Evolutionary conservation across 805 yeast genomes (phyloP), one percentile per base, ranked within the genome.

Genomic region (Candida endomychidarum): DNA sequence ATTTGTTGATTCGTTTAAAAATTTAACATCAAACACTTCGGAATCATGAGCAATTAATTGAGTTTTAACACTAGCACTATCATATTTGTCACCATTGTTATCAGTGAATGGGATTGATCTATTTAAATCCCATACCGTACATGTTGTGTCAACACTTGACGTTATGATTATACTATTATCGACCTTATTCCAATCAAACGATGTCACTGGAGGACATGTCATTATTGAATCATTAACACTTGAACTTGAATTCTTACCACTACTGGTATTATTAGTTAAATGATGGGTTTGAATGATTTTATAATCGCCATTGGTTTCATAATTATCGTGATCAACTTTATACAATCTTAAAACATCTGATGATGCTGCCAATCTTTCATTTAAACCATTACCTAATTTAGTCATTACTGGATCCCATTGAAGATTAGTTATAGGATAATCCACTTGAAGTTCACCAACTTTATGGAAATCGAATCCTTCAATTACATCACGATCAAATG

Each of bases 31-130:
- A 58, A 79, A 87, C 3, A 93, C 99, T 60, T 89, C 97, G 48
- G 83, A 80, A 58, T 93, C 99, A 61, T 93, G 99, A 0, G 99
- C 98, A 48, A 93, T 93, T 34, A 93, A 70, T 63, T 93, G 97
- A 1, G 98, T 91, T 56, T 84, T 86, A 11, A 95, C 96, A 3
- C 72, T 67, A 2, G 77, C 81, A 16, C 81, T 76, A 8, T 38
- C 41, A 10, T 7, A 19, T 10, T 26, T 39, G 11, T 27, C 25
- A 8, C 37, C 28, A 3, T 21, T 9, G 9, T 17, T 8, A 21
- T 38, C 44, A 10, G 36, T 16, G 14, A 36, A 17, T 9, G 34
- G 18, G 2, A 34, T 49, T 4, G 64, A 51, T 20, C 73, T 58
- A 45, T 60, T 56, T 22, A 89, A 60, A 62, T 93, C 98, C 98